Percentiles rank a stretch among this genome's conserved stretches.
These are phyloP conservation scores for Apiospora malaysiana DNA, from an alignment of 2,329 filamentous ascomycete genomes.

Conservation along the genomic window DNA sequence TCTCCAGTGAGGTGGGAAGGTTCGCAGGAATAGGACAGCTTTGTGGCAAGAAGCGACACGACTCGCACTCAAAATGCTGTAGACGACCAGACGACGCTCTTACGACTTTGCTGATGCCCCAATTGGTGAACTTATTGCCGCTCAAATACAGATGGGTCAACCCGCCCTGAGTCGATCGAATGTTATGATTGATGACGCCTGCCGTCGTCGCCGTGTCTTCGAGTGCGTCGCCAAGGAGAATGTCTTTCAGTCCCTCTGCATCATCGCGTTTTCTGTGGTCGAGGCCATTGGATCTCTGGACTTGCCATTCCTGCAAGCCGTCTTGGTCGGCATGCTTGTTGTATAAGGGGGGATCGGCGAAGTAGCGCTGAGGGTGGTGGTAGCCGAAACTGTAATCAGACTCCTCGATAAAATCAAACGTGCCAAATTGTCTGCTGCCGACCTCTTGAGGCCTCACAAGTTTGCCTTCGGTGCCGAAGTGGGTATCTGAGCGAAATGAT, in stretches of 20 bases:
- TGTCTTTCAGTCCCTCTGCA: slow-evolving; percentile 38
- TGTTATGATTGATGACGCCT: slow-evolving; percentile 29
- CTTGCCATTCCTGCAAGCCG: slow-evolving; percentile 35
- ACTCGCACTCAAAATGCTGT: slow-evolving; percentile 59
- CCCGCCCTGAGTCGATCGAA: slow-evolving; percentile 38
- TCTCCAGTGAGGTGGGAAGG: slow-evolving; percentile 39
- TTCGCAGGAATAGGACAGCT: slow-evolving; percentile 25
- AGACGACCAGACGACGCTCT: slow-evolving; percentile 51
- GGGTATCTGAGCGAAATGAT: slow-evolving; percentile 42
- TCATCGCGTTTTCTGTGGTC: slow-evolving; percentile 40
- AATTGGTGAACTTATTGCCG: slow-evolving; percentile 52
- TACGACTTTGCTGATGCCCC: slow-evolving; percentile 51
- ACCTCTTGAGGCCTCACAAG: slow-evolving; percentile 37
- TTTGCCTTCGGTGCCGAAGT: slow-evolving; percentile 54
- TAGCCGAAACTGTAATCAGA: slow-evolving; percentile 52
- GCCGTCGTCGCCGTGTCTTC: slow-evolving; percentile 26
- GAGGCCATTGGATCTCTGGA: slow-evolving; percentile 44
- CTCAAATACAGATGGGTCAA: slow-evolving; percentile 63
- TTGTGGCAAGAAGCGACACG: slow-evolving; percentile 39
- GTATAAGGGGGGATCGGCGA: slow-evolving; percentile 55
- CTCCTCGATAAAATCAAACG: slow-evolving; percentile 53
- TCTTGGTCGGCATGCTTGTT: slow-evolving; percentile 31
- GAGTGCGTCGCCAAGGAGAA: slow-evolving; percentile 35
- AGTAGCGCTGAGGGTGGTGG: slow-evolving; percentile 52
- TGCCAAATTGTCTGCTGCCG: slow-evolving; percentile 45